Conservation (phyloP, 2,329 filamentous ascomycete species). For the Clarireedia sp. region DNA sequence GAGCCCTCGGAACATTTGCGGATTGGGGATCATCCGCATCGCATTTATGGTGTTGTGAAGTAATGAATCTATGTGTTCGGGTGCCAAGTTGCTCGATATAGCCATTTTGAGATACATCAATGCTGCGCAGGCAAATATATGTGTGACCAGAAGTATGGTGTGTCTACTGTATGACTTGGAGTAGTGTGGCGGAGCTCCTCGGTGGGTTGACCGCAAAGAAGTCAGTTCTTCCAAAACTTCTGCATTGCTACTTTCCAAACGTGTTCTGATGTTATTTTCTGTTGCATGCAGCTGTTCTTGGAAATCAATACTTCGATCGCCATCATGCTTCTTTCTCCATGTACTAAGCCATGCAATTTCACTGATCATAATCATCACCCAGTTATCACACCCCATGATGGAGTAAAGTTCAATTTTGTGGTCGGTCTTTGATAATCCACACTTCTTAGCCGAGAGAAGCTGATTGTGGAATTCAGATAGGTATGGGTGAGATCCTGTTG, state of each 20-base stretch:
- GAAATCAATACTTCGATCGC: conserved; percentile 30
- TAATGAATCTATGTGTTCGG: background rate
- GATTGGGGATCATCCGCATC: conserved; percentile 11
- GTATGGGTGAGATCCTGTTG: conserved; percentile 31
- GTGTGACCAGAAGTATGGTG: conserved; percentile 9
- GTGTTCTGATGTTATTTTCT: background rate
- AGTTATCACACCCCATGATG: conserved; percentile 48
- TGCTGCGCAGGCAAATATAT: conserved; percentile 14
- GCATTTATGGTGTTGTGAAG: conserved; percentile 12
- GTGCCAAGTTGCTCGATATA: background rate
- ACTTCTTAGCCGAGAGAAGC: background rate
- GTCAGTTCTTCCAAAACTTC: background rate
- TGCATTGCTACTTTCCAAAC: background rate
- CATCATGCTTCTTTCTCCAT: conserved; percentile 45
- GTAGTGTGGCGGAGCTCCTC: background rate
- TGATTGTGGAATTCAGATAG: conserved; percentile 30
- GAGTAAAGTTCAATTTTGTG: conserved; percentile 37
- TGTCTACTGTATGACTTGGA: conserved; percentile 5
- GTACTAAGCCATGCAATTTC: conserved; percentile 44
- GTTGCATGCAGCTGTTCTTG: background rate
- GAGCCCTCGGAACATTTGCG: conserved; percentile 11
- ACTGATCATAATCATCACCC: conserved; percentile 44
- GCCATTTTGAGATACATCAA: conserved; percentile 16
- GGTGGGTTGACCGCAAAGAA: background rate
- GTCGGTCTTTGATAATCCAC: background rate